A percentile compares a stretch with the other conserved stretches of the same genome.
phyloP scores from a whole-genome alignment of 352 stramenopile species.

The Phytophthora citricola region DNA sequence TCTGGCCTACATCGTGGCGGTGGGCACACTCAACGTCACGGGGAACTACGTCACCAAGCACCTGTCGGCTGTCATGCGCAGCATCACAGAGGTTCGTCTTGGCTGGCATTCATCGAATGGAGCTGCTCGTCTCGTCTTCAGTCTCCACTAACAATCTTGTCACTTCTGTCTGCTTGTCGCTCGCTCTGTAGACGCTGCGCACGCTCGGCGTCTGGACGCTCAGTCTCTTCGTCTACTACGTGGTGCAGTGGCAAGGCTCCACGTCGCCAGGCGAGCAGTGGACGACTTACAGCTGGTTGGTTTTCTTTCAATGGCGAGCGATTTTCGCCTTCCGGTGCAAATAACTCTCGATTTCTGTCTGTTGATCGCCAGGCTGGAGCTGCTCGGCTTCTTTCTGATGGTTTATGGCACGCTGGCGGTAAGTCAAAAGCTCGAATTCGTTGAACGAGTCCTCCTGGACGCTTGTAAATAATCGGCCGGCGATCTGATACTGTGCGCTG shows the following conservation, averaged over 20 bases:
- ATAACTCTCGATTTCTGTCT: not conserved
- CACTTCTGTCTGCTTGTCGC: conserved; percentile 9
- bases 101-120: conserved; percentile 8
- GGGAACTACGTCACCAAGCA: conserved; percentile 90
- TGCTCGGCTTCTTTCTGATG: conserved; percentile 79
- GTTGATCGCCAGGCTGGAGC: conserved; percentile 59
- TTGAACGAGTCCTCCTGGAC: conserved; percentile 12
- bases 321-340: not conserved
- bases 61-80: conserved; percentile 83
- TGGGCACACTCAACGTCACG: conserved; percentile 85
- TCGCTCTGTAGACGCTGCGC: conserved; percentile 60
- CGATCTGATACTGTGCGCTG: conserved; percentile 6
- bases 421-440: conserved; percentile 24
- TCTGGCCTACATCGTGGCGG: conserved; percentile 67
- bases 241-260: conserved; percentile 66
- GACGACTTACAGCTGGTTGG: conserved; percentile 76
- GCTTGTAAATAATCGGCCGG: conserved; percentile 1
- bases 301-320: conserved; percentile 2
- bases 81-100: conserved; percentile 73
- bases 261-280: conserved; percentile 74
- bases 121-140: conserved; percentile 11
- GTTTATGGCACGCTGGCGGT: conserved; percentile 82
- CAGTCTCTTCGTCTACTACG: conserved; percentile 83
- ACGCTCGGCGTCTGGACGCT: conserved; percentile 83
- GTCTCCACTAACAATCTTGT: conserved; percentile 17